These are phyloP conservation scores for Xenoacremonium recifei DNA, from an alignment of 2,329 filamentous ascomycete genomes.

Conservation along the genomic window DNA sequence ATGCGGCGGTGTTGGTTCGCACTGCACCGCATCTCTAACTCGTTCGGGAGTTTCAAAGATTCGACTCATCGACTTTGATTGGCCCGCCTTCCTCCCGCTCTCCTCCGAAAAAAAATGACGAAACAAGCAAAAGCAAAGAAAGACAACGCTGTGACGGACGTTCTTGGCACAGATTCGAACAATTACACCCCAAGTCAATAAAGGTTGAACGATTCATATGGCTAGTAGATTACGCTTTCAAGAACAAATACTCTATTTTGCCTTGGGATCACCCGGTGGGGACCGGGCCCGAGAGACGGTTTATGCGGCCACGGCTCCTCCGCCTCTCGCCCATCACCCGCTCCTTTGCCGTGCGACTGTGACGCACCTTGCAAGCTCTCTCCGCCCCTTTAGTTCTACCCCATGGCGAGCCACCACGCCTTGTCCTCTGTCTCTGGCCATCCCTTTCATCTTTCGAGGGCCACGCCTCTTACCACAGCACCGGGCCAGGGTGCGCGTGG, in stretches of 20 bases:
- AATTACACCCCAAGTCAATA: no score
- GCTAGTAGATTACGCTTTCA: no score
- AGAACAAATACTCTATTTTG: no score
- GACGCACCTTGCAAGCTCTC: constrained; percentile 17
- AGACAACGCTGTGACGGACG: no score
- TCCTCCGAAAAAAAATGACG: no score
- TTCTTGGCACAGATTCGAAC: no score
- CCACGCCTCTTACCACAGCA: constrained; percentile 23
- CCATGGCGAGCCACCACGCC: constrained; percentile 26
- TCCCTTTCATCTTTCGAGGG: constrained; percentile 24
- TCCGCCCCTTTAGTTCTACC: constrained; percentile 13
- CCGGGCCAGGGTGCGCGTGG: constrained; percentile 22
- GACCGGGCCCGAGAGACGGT: no score
- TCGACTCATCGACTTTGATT: constrained; percentile 93
- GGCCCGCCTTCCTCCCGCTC: no score
- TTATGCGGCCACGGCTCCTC: constrained; percentile 20
- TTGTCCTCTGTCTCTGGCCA: constrained; percentile 15
- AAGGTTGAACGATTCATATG: no score
- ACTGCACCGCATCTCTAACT: constrained; percentile 81
- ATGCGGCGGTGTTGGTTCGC: constrained; percentile 91
- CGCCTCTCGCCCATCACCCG: constrained; percentile 6
- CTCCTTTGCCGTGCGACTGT: constrained; percentile 7
- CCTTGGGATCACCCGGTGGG: no score
- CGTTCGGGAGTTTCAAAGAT: constrained; percentile 87
- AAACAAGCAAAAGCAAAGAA: no score